Evolutionary conservation across 2,329 filamentous ascomycete species (phyloP).

Genomic region (Beauveria bassiana): DNA sequence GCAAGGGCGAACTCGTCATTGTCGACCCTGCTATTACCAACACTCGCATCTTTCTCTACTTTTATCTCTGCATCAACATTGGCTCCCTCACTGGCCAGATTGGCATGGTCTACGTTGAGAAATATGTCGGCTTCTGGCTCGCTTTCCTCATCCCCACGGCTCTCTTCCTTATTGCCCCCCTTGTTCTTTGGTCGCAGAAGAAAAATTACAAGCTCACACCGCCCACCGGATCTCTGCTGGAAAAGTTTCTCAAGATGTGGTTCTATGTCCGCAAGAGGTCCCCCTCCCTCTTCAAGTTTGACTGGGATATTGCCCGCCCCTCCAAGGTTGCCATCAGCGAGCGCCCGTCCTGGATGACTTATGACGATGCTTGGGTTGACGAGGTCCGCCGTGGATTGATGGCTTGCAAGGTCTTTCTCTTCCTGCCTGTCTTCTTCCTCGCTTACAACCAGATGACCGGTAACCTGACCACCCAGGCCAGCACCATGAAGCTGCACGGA

Average conservation of each 20-base stretch:
- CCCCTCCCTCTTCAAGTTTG: slow-evolving; percentile 52
- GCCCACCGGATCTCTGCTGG: slow-evolving; percentile 64
- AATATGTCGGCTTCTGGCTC: slow-evolving; percentile 70
- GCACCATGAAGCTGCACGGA: slow-evolving; percentile 58
- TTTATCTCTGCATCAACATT: slow-evolving; percentile 53
- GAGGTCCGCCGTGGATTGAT: slow-evolving; percentile 63
- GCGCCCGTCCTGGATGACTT: slow-evolving; percentile 69
- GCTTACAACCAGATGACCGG: slow-evolving; percentile 53
- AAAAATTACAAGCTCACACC: slow-evolving; percentile 53
- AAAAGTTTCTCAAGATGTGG: slow-evolving; percentile 58
- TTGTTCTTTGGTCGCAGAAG: slow-evolving; percentile 53
- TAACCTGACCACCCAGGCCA: slow-evolving; percentile 56
- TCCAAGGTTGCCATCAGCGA: slow-evolving; percentile 46
- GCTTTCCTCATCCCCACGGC: slow-evolving; percentile 60
- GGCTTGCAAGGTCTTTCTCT: slow-evolving; percentile 65
- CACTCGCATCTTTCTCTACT: slow-evolving; percentile 60
- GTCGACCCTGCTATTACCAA: slow-evolving; percentile 63
- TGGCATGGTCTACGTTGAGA: slow-evolving; percentile 64
- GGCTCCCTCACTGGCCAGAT: slow-evolving; percentile 53
- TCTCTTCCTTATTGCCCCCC: slow-evolving; percentile 55
- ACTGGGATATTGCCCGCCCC: slow-evolving; percentile 65
- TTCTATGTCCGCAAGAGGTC: slow-evolving; percentile 54
- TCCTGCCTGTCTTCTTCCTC: slow-evolving; percentile 57
- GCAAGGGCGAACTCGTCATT: slow-evolving; percentile 58
- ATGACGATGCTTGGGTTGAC: slow-evolving; percentile 77